phyloP scores from a whole-genome alignment of 805 yeast species.

The Maudiozyma pseudohumilis region DNA sequence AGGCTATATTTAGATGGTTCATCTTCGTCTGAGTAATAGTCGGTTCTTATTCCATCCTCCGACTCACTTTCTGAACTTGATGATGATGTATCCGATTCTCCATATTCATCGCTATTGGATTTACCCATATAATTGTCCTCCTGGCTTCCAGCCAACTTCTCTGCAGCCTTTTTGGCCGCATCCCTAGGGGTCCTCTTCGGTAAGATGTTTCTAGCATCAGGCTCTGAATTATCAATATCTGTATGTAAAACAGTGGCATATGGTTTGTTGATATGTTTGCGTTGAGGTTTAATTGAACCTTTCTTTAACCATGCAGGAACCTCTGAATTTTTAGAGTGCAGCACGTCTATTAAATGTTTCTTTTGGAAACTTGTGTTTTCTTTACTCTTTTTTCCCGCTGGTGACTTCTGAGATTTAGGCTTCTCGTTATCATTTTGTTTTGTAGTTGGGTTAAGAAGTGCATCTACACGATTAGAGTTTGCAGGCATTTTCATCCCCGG shows the following conservation, averaged over 20 bases:
- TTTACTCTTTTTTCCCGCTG: background rate
- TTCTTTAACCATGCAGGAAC: slow-evolving; percentile 16
- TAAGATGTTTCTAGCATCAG: slow-evolving; percentile 23
- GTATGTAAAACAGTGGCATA: slow-evolving; percentile 22
- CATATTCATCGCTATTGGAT: no score
- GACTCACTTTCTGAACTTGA: slow-evolving; percentile 2
- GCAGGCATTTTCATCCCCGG: no score
- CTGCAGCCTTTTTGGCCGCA: slow-evolving; percentile 27
- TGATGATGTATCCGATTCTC: slow-evolving; percentile 2
- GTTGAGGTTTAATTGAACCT: slow-evolving; percentile 1
- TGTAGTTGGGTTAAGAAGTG: no score
- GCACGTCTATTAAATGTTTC: slow-evolving; percentile 19
- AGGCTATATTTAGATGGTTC: no score
- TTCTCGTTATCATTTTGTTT: background rate
- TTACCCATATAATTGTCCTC: slow-evolving; percentile 3
- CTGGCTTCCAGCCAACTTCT: slow-evolving; percentile 14
- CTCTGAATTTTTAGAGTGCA: slow-evolving; percentile 17
- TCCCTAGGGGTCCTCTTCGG: slow-evolving; percentile 21
- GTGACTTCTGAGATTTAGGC: background rate
- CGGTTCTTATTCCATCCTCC: slow-evolving; percentile 6
- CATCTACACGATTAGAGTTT: no score
- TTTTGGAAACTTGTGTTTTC: slow-evolving; percentile 22
- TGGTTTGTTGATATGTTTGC: slow-evolving; percentile 15
- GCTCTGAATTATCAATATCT: slow-evolving; percentile 26
- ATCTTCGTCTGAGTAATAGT: slow-evolving; percentile 3